Evolutionary conservation across 768 basidiomycete species (phyloP), one percentile per base, ranked within the genome.

Genomic region (Tricholoma matsutake): DNA sequence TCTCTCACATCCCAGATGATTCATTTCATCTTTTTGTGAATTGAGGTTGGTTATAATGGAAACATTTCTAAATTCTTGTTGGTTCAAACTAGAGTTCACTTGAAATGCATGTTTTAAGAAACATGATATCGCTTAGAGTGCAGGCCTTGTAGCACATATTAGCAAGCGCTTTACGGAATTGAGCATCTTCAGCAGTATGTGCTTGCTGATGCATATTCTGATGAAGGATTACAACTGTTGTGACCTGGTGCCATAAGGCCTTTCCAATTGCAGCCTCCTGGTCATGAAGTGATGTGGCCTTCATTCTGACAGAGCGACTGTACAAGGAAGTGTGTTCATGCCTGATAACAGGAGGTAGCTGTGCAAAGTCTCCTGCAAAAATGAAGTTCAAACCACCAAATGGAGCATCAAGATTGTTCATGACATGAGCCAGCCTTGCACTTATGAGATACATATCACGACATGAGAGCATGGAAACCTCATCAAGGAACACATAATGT

Each of bases 301-400:
- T 31, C 16, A 18, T 16, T 25, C 64, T 60, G 31, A 68, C 57
- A 5, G 56, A 45, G 9, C 56, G 47, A 57, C 62, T 67, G 54
- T 71, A 75, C 7, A 75, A 55, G 13, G 68, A 61, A 25, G 57
- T 53, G 34, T 28, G 14, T 55, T 67, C 32, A 59, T 58, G 31
- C 1, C 71, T 70, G 11, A 49, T 58, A 6, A 66, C 69, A 31
- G 75, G 80, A 5, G 77, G 76, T 0, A 81, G 62, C 53, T 82
- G 79, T 3, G 75, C 78, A 72, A 81, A 79, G 58, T 81, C 79
- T 11, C 79, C 79, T 7, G 79, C 76, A 59, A 81, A 71, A 22
- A 80, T 75, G 39, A 81, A 68, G 56, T 76, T 77, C 35, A 76
- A 68, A 1, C 78, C 76, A 20, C 77, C 77, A 67, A 75, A 75